Conservation (phyloP, 345 rosid genomes). For the Gossypioides kirkii region DNA sequence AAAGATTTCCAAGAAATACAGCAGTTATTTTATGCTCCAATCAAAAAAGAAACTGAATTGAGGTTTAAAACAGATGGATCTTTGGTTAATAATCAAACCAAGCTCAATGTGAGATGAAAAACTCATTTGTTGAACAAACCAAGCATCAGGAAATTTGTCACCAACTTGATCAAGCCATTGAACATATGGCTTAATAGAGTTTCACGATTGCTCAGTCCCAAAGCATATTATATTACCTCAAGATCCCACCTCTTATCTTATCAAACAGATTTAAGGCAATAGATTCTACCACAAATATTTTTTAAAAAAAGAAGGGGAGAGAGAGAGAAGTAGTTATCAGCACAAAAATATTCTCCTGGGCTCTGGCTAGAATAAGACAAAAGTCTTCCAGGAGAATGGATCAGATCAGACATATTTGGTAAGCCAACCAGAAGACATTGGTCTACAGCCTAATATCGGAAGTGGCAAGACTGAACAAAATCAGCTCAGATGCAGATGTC, state of each 20-base stretch:
- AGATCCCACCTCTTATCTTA: not conserved
- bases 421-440: not conserved
- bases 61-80: not conserved
- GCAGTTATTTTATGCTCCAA: not conserved
- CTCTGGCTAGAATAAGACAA: not conserved
- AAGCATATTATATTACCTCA: not conserved
- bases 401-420: not conserved
- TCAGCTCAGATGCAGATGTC: not conserved
- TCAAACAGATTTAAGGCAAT: not conserved
- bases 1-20: slow-evolving; percentile 1
- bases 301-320: not conserved
- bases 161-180: not conserved
- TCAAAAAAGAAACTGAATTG: not conserved
- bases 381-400: not conserved
- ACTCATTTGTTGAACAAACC: not conserved
- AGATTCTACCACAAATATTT: not conserved
- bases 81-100: not conserved
- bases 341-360: not conserved
- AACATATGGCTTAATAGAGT: not conserved
- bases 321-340: not conserved
- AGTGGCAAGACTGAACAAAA: not conserved
- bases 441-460: not conserved
- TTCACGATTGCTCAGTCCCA: not conserved
- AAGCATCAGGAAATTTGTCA: not conserved
- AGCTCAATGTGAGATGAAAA: not conserved